Base-by-base conservation (phyloP, 2,329 filamentous ascomycete genomes). In the Ascochyta pisi region DNA sequence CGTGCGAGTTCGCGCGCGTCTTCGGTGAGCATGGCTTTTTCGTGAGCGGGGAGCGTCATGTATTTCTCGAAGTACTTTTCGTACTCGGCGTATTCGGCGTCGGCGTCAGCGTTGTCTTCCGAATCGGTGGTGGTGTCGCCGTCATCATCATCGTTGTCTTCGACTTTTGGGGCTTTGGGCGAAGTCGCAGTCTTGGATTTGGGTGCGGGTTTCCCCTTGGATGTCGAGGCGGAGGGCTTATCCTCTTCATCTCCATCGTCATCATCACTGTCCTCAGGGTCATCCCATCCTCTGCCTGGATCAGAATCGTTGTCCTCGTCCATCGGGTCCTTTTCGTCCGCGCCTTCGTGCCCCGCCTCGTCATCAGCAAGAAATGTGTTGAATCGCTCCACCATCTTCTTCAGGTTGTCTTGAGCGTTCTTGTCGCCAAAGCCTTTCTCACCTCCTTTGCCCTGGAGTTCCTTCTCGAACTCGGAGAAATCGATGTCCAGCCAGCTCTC, bases 401-500 rank as follows among this genome's bases (percentile, higher is more conserved):
- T 88, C 22, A 99, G 80, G 70, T 96, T 89, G 4, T 87, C 86
- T 68, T 93, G 87, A 0, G 88, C 85, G 23, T 81, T 81, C 4
- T 83, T 79, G 70, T 92, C 87, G 1, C 89, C 89, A 68, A 91
- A 81, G 0, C 74, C 77, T 4, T 62, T 56, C 3, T 58, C 62
- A 10, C 67, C 68, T 6, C 68, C 70, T 46, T 73, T 75, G 58
- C 84, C 85, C 50, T 81, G 79, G 2, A 99, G 78, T 71, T 97
- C 92, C 26, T 84, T 82, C 67, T 97, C 93, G 52, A 99, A 92
- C 60, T 97, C 92, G 16, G 89, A 84, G 64, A 92, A 97, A 69
- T 93, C 88, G 54, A 99, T 96, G 65, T 98, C 88, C 62, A 99
- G 81, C 95, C 95, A 99, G 22, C 85, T 83, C 66, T 98, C 95